A percentile compares a stretch with the other conserved stretches of the same genome.
These are phyloP conservation scores for Candida awuae DNA, from an alignment of 805 yeast genomes.

Conservation along the genomic window DNA sequence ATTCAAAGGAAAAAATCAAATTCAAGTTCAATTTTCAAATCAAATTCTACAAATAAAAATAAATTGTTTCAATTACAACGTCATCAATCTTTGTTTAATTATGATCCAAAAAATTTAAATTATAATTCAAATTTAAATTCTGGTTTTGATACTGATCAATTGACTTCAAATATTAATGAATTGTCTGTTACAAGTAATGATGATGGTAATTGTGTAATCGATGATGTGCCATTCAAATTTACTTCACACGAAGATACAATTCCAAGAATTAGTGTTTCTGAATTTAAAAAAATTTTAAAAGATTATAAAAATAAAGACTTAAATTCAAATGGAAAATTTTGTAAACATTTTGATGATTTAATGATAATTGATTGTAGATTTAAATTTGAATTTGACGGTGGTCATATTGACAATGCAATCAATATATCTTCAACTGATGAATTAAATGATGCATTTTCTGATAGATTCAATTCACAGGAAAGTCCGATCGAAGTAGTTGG, in stretches of 20 bases:
- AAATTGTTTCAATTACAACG: conserved; percentile 20
- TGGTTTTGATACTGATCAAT: conserved; percentile 19
- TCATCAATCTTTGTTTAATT: conserved; percentile 20
- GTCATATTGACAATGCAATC: conserved; percentile 79
- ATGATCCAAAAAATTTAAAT: conserved; percentile 1
- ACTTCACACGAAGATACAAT: conserved; percentile 38
- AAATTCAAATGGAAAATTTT: conserved; percentile 28
- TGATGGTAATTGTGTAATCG: conserved; percentile 9
- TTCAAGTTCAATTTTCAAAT: conserved; percentile 5
- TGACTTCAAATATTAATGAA: conserved; percentile 21
- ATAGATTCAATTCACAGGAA: conserved; percentile 13
- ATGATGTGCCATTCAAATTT: conserved; percentile 6
- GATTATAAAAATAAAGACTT: conserved; percentile 32
- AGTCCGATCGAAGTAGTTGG: conserved; percentile 21
- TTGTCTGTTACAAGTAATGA: conserved; percentile 14
- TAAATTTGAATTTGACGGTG: conserved; percentile 86
- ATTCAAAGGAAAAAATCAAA: conserved; percentile 25
- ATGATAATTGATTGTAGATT: conserved; percentile 82
- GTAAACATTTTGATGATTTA: conserved; percentile 45
- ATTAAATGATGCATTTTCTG: conserved; percentile 50
- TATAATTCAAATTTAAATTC: background rate
- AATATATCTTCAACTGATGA: conserved; percentile 67
- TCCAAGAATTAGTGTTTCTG: conserved; percentile 56
- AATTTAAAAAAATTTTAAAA: conserved; percentile 44
- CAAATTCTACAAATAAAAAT: conserved; percentile 6